A percentile compares a stretch with the other conserved stretches of the same genome.
phyloP scores from a whole-genome alignment of 148 eudicot species.

The Oxyria digyna region DNA sequence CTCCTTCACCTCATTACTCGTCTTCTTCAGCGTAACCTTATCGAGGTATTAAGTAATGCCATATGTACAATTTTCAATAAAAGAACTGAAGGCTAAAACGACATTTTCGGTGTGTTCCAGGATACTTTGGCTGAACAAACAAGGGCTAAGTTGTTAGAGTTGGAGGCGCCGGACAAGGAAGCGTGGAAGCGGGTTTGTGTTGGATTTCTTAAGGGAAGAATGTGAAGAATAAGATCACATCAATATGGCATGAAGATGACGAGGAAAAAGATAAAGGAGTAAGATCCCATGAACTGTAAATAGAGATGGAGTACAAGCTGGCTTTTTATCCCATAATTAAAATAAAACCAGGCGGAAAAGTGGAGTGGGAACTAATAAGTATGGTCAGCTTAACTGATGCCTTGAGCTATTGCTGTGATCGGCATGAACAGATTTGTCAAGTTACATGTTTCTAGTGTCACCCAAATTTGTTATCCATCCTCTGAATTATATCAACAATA shows the following conservation, averaged over 20 bases:
- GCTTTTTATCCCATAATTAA: not conserved
- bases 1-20: constrained; percentile 62
- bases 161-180: constrained; percentile 53
- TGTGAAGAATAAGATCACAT: constrained; percentile 7
- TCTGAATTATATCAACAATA: too few species aligned
- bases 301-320: not conserved
- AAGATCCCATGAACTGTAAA: not conserved
- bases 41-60: constrained; percentile 32
- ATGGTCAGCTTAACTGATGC: not conserved
- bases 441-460: too few species aligned
- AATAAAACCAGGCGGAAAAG: not conserved
- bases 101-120: constrained; percentile 20
- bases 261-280: not conserved
- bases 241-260: not conserved
- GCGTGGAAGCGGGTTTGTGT: constrained; percentile 67
- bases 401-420: too few species aligned
- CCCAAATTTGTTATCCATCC: too few species aligned
- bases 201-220: constrained; percentile 60
- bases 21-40: constrained; percentile 30
- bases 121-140: constrained; percentile 41
- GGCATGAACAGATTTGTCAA: too few species aligned
- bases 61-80: too few species aligned
- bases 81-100: too few species aligned
- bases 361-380: not conserved
- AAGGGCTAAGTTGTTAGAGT: constrained; percentile 28